Percentiles rank a stretch among this genome's conserved stretches.
These are phyloP conservation scores for Fraxinus nigra DNA, from an alignment of 305 asterid genomes.

Conservation along the genomic window DNA sequence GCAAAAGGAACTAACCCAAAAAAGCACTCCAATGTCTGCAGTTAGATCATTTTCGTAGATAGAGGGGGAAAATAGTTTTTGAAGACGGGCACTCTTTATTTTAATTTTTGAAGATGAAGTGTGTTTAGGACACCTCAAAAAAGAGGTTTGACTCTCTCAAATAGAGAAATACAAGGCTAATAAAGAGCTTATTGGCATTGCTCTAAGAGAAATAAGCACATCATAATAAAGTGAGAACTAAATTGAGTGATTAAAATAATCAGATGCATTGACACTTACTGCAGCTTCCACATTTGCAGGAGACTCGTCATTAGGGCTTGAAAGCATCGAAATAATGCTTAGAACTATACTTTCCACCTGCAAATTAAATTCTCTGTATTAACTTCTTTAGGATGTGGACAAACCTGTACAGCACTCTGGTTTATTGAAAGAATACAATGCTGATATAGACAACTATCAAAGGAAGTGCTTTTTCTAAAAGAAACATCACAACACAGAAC, in stretches of 20 bases:
- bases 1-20: too few relatives aligned
- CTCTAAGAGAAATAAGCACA: background rate
- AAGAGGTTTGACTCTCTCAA: too few relatives aligned
- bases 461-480: background rate
- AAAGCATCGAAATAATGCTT: conserved; percentile 96
- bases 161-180: too few relatives aligned
- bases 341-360: conserved; percentile 98
- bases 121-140: too few relatives aligned
- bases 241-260: background rate
- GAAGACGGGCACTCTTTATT: background rate
- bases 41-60: too few relatives aligned
- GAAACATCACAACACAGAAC: background rate
- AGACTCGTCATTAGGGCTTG: conserved; percentile 92
- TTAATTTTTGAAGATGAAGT: too few relatives aligned
- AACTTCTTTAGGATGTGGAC: background rate
- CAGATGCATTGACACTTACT: conserved; percentile 49
- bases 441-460: background rate
- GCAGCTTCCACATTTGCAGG: conserved; percentile 99
- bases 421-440: background rate
- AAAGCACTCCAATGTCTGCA: too few relatives aligned
- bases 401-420: background rate
- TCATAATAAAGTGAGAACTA: background rate
- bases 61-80: background rate
- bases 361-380: conserved; percentile 18
- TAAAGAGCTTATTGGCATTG: too few relatives aligned